Conservation (phyloP, 768 basidiomycete genomes). For the Mycena rebaudengoi region DNA sequence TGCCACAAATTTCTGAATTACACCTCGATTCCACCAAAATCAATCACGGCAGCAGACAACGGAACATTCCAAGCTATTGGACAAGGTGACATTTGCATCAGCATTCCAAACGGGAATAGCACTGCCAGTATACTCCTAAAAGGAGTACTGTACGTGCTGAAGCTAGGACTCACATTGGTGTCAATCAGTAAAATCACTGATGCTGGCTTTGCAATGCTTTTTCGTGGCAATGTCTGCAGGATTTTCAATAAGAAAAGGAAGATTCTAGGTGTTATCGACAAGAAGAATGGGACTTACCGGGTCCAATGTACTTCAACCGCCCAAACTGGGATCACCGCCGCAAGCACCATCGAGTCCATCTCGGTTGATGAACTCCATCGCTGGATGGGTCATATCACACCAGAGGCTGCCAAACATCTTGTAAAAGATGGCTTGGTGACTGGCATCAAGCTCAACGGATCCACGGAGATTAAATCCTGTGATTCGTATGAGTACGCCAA, state of each 20-base stretch:
- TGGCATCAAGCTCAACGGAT: conserved; percentile 35
- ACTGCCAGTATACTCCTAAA: not conserved
- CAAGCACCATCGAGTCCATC: conserved; percentile 16
- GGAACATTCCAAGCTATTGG: no score
- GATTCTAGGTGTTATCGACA: no score
- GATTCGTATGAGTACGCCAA: conserved; percentile 42
- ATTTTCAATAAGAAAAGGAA: no score
- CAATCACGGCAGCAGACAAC: no score
- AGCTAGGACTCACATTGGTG: conserved; percentile 41
- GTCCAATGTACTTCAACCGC: not conserved
- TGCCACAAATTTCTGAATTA: no score
- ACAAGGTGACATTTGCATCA: no score
- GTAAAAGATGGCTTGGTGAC: conserved; percentile 34
- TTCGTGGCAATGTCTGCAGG: no score
- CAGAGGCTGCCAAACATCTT: conserved; percentile 29
- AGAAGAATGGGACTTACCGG: conserved; percentile 21
- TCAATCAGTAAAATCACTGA: no score
- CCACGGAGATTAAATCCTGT: conserved; percentile 33
- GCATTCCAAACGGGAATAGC: no score
- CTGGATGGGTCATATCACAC: conserved; percentile 37
- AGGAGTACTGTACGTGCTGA: conserved; percentile 21
- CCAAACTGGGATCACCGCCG: not conserved
- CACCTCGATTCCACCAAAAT: no score
- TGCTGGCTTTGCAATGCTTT: no score
- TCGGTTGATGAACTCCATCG: conserved; percentile 34